These are phyloP conservation scores for Allium sativum DNA, from an alignment of 106 monocot species.

Conservation along the genomic window DNA sequence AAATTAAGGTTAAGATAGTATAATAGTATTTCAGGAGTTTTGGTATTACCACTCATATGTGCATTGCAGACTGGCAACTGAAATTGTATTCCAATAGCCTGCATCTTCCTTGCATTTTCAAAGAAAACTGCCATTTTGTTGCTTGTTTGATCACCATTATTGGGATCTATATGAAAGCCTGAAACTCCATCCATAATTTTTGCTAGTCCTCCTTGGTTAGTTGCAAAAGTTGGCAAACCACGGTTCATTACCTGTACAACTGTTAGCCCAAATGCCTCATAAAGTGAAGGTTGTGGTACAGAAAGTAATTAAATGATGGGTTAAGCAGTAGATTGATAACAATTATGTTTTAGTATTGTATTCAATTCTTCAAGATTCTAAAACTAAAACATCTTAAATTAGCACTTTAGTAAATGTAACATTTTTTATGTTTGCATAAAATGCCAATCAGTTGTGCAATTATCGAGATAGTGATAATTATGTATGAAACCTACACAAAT, in stretches of 20 bases:
- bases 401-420: too few species aligned
- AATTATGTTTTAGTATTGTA: too few species aligned
- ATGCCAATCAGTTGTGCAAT: too few species aligned
- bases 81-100: conserved; percentile 74
- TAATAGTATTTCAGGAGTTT: neutral
- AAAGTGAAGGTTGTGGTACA: conserved; percentile 61
- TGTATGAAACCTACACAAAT: conserved; percentile 31
- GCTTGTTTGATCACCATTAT: conserved; percentile 63
- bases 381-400: too few species aligned
- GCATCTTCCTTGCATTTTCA: conserved; percentile 57
- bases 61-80: conserved; percentile 64
- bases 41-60: conserved; percentile 74
- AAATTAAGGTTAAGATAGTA: neutral
- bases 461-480: neutral
- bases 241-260: conserved; percentile 99
- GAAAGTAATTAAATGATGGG: neutral
- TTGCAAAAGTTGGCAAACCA: conserved; percentile 84
- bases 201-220: conserved; percentile 89
- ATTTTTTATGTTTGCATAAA: too few species aligned
- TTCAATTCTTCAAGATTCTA: too few species aligned
- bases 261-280: conserved; percentile 32
- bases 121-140: conserved; percentile 92
- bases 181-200: conserved; percentile 92
- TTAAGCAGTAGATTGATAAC: too few species aligned
- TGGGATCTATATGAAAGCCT: conserved; percentile 76